Evolutionary conservation across 768 basidiomycete genomes (phyloP), one percentile per base, ranked within the genome.

Genomic region (Pleurotus ostreatus): DNA sequence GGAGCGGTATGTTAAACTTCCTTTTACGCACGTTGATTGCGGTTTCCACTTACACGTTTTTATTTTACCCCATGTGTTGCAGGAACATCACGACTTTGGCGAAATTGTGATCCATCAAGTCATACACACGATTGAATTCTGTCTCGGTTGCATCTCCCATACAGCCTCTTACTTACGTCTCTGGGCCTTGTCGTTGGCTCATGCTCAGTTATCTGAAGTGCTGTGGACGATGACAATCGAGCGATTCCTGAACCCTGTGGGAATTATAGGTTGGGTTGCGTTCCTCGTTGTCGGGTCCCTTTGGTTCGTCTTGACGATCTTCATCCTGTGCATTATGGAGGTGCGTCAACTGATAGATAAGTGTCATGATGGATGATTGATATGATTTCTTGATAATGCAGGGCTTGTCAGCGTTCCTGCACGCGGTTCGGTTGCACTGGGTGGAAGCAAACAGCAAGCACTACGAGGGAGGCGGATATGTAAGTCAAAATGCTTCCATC

Each of bases 71-170:
- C 47, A 26, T 38, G 41, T 55, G 40, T 57, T 39, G 46, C 66
- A 88, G 82, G 85, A 94, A 74, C 79, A 90, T 47, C 92, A 95
- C 68, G 94, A 97, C 66, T 92, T 98, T 71, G 78, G 94, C 66
- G 97, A 99, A 71, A 84, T 97, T 57, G 83, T 97, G 20, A 91
- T 98, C 58, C 96, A 99, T 72, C 97, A 99, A 71, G 78, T 97
- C 59, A 99, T 99, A 66, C 97, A 98, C 72, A 96, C 94, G 22
- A 98, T 99, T 71, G 97, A 99, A 74, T 99, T 98, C 74, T 99
- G 97, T 68, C 84, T 99, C 34, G 97, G 96, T 5, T 98, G 96
- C 71, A 98, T 98, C 65, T 98, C 96, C 60, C 96, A 98, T 71
- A 98, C 96, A 1, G 92, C 92, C 11, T 93, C 90, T 13, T 92